Conservation (phyloP, 768 basidiomycete genomes). For the Suillus subaureus region DNA sequence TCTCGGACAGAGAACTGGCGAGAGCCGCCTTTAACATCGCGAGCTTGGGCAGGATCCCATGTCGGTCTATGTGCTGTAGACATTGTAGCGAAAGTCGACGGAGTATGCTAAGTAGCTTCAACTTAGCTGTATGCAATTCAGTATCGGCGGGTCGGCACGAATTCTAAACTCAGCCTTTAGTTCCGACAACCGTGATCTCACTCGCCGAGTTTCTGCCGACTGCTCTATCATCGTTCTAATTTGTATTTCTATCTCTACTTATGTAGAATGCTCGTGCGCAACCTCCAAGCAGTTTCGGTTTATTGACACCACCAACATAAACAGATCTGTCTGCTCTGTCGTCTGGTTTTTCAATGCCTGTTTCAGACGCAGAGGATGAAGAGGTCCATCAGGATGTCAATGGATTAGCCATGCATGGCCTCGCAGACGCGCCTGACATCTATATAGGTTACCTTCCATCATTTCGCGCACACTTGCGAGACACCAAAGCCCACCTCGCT, state of each 20-base stretch:
- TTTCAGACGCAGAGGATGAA: background rate
- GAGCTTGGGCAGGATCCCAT: constrained; percentile 97
- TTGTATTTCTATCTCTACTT: background rate
- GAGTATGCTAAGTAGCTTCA: background rate
- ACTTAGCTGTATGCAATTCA: background rate
- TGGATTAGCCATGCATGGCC: background rate
- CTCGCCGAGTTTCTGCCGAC: background rate
- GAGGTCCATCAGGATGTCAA: background rate
- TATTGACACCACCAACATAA: background rate
- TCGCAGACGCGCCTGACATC: constrained; percentile 16
- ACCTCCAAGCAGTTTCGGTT: background rate
- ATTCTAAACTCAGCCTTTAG: background rate
- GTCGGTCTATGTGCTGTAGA: constrained; percentile 93
- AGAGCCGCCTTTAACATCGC: constrained; percentile 89
- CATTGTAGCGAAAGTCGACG: constrained; percentile 42
- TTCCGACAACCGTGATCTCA: background rate
- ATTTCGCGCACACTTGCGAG: constrained; percentile 28
- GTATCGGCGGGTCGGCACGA: constrained; percentile 1
- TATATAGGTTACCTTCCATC: constrained; percentile 26
- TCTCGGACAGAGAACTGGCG: constrained; percentile 92
- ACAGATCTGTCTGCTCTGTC: background rate
- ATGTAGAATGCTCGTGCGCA: background rate
- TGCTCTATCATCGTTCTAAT: background rate
- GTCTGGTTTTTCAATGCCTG: background rate
- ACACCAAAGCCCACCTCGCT: constrained; percentile 25